phyloP scores from a whole-genome alignment of 176 grass and related monocot genomes.

The Aegilops tauschii region DNA sequence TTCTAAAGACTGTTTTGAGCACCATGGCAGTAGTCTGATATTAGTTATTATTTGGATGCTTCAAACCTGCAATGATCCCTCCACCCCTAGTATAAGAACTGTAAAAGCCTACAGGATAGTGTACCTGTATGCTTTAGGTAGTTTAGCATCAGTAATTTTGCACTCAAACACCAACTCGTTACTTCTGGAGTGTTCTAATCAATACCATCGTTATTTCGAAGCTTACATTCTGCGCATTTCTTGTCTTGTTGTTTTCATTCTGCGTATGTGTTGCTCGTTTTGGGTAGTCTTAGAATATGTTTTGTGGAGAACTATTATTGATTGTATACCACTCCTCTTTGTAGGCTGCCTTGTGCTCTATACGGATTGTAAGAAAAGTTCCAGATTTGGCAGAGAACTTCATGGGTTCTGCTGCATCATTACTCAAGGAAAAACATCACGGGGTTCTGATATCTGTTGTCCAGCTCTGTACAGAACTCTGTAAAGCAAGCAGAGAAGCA shows the following conservation, averaged over 20 bases:
- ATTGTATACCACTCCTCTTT: conserved; percentile 28
- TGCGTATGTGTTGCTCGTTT: background rate
- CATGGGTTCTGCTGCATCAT: conserved; percentile 62
- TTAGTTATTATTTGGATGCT: background rate
- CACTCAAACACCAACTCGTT: background rate
- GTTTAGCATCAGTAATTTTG: background rate
- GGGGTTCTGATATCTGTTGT: conserved; percentile 88
- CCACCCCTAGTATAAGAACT: background rate
- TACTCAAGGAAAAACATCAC: conserved; percentile 97
- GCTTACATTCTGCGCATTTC: background rate
- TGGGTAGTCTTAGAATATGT: conserved; percentile 15
- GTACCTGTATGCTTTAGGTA: background rate
- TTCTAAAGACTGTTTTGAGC: background rate
- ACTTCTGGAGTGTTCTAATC: background rate
- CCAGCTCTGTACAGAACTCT: conserved; percentile 94
- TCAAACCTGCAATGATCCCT: background rate
- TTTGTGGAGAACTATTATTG: background rate
- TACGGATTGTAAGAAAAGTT: conserved; percentile 95
- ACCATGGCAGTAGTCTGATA: background rate
- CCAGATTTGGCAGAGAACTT: conserved; percentile 95
- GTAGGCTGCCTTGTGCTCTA: conserved; percentile 93
- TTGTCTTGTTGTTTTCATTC: background rate
- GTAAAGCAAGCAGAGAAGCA: conserved; percentile 85
- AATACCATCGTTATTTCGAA: background rate
- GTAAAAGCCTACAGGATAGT: background rate